Percentiles rank a stretch among this genome's conserved stretches.
These are phyloP conservation scores for Komagataella pastoris DNA, from an alignment of 805 yeast genomes.

Conservation along the genomic window DNA sequence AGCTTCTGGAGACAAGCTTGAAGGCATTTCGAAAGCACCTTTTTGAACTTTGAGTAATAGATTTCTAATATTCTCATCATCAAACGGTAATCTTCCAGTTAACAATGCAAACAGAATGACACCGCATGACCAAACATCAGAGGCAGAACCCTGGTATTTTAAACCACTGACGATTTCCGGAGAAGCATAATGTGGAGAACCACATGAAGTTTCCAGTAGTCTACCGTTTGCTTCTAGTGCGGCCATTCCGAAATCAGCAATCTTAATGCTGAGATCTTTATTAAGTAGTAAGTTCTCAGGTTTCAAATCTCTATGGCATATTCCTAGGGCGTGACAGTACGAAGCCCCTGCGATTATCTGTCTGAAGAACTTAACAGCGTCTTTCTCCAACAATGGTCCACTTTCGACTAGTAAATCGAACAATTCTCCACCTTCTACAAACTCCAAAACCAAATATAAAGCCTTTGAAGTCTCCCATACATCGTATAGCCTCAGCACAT, in stretches of 20 bases:
- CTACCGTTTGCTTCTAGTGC: constrained; percentile 64
- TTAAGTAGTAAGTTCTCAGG: constrained; percentile 71
- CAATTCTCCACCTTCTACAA: constrained; percentile 81
- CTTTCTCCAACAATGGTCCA: constrained; percentile 60
- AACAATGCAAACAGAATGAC: constrained; percentile 66
- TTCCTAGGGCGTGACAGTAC: constrained; percentile 70
- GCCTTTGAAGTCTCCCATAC: constrained; percentile 97
- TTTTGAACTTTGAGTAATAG: constrained; percentile 63
- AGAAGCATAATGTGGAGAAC: constrained; percentile 82
- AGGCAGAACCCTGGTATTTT: constrained; percentile 71
- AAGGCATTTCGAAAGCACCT: constrained; percentile 65
- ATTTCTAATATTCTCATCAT: constrained; percentile 67
- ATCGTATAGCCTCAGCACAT: constrained; percentile 85
- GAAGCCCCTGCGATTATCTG: constrained; percentile 71
- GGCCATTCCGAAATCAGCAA: constrained; percentile 88
- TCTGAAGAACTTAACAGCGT: constrained; percentile 64
- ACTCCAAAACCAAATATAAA: constrained; percentile 64
- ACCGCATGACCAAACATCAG: constrained; percentile 86
- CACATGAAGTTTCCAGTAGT: constrained; percentile 69
- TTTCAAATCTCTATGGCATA: constrained; percentile 72
- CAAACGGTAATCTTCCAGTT: constrained; percentile 75
- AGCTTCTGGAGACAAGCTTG: constrained; percentile 48
- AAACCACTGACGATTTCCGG: constrained; percentile 76
- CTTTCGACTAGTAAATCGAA: constrained; percentile 61
- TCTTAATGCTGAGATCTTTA: constrained; percentile 49